Percentiles rank a stretch among this genome's conserved stretches.
Conservation (phyloP, 2,329 filamentous ascomycete genomes). For the Ophiostoma triangulosporum region DNA sequence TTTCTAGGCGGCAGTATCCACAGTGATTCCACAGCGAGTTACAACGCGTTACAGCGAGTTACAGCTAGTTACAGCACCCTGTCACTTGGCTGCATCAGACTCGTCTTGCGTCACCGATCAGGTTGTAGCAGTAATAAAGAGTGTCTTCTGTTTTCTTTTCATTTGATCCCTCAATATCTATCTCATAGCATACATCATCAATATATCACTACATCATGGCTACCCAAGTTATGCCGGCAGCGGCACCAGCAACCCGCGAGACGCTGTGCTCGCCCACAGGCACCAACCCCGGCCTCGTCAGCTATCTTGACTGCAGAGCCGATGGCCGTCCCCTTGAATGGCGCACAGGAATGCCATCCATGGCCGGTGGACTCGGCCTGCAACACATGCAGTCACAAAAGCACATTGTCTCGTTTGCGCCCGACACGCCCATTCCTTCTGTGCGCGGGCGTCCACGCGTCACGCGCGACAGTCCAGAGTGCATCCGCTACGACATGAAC, state of each 20-base stretch:
- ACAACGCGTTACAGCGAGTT: too few species aligned
- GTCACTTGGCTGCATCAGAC: too few species aligned
- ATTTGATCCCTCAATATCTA: too few species aligned
- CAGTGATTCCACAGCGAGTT: too few species aligned
- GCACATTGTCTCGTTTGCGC: not conserved
- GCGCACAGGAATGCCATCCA: slow-evolving; percentile 7
- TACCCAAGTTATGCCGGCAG: not conserved
- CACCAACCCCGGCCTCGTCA: slow-evolving; percentile 1
- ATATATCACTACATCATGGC: too few species aligned
- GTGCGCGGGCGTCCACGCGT: not conserved
- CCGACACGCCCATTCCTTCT: not conserved
- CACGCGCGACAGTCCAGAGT: not conserved
- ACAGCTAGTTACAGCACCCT: too few species aligned
- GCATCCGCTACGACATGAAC: slow-evolving; percentile 9
- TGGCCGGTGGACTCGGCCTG: not conserved
- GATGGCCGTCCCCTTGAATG: slow-evolving; percentile 6
- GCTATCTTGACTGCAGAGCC: slow-evolving; percentile 6
- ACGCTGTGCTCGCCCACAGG: not conserved
- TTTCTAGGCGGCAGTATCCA: too few species aligned
- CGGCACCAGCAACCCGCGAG: not conserved
- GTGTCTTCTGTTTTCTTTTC: too few species aligned
- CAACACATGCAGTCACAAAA: not conserved
- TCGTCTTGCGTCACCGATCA: too few species aligned
- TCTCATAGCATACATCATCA: too few species aligned
- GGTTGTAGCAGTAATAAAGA: too few species aligned